Evolutionary conservation across 305 asterid genomes (phyloP), one percentile per base, ranked within the genome.

Genomic region (Ajuga reptans): DNA sequence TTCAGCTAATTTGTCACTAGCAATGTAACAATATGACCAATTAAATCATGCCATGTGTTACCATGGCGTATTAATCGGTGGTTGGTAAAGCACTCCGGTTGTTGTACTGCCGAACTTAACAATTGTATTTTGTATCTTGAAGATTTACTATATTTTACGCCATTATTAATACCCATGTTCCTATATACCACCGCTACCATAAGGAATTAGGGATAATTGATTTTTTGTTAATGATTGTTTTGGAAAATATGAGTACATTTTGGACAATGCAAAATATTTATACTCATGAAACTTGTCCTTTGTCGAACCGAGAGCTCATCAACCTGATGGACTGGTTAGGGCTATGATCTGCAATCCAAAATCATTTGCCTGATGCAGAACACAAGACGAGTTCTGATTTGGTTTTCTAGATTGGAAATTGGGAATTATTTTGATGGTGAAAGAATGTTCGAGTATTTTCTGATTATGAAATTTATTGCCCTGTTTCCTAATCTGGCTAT

Each of bases 1-100:
- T 73, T 31, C 36, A 59, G 46, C 53, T 55, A 24, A 46, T 53
- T 54, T 46, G 37, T 63, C 21, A 53, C 61, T 62, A 29, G 59
- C 55, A 59, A 56, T 72, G 31, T 31, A 66, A 71, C 71, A n/a
- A n/a, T n/a, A n/a, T n/a, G 46, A 18, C 76, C 47, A 8, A 18
- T 2, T 60, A 74, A 12, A 15, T 10, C 27, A 47, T 1, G 27
- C 21, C 58, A 65, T 18, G 14, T 49, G 70, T 58, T 64, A 39
- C 34, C 34, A 14, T 39, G 31, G 18, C 29, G 14, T 17, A 31
- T 18, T 56, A 33, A 47, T 24, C 9, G 62, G 64, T 53, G 50
- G 27, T 68, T 53, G 61, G 47, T 52, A n/a, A 3, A 46, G 18
- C 29, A 68, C 29, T 63, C 36, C 68, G 16, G 27, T 21, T 21